Conservation (phyloP, 2,329 filamentous ascomycete species). For the Exophiala xenobiotica region DNA sequence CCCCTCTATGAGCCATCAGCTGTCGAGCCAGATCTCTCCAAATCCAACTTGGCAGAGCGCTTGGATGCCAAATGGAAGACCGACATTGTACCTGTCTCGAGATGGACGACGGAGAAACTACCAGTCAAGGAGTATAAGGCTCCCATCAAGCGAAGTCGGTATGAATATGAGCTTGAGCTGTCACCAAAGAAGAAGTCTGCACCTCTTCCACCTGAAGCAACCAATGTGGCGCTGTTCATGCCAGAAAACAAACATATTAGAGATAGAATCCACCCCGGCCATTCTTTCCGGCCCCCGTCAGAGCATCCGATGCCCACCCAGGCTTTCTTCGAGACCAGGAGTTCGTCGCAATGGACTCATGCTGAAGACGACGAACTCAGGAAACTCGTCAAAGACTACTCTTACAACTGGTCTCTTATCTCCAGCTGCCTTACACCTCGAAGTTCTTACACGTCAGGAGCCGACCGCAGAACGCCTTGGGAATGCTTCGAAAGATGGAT, state of each 20-base stretch:
- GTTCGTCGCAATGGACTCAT: constrained; percentile 86
- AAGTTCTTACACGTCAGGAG: constrained; percentile 77
- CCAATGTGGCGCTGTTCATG: constrained; percentile 81
- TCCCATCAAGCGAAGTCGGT: constrained; percentile 76
- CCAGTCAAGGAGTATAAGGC: constrained; percentile 65
- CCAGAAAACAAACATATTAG: constrained; percentile 85
- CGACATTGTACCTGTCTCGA: constrained; percentile 79
- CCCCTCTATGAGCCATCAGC: constrained; percentile 69
- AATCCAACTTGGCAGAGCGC: constrained; percentile 44
- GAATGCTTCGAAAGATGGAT: constrained; percentile 99
- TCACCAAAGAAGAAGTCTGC: constrained; percentile 54
- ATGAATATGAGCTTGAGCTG: constrained; percentile 73
- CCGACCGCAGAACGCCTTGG: constrained; percentile 91
- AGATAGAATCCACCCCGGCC: constrained; percentile 83
- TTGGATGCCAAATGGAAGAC: constrained; percentile 71
- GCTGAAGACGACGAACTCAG: constrained; percentile 89
- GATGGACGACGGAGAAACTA: constrained; percentile 80
- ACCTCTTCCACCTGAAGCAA: constrained; percentile 66
- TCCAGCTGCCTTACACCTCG: constrained; percentile 73
- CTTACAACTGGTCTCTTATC: constrained; percentile 97
- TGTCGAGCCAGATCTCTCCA: constrained; percentile 50
- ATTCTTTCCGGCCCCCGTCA: constrained; percentile 89
- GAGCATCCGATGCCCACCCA: constrained; percentile 89
- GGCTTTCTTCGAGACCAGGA: constrained; percentile 83
- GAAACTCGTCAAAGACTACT: constrained; percentile 81